Evolutionary conservation across 1,139 yeast genomes (phyloP), one percentile per base, ranked within the genome.

Genomic region (Taiozyma sp.): DNA sequence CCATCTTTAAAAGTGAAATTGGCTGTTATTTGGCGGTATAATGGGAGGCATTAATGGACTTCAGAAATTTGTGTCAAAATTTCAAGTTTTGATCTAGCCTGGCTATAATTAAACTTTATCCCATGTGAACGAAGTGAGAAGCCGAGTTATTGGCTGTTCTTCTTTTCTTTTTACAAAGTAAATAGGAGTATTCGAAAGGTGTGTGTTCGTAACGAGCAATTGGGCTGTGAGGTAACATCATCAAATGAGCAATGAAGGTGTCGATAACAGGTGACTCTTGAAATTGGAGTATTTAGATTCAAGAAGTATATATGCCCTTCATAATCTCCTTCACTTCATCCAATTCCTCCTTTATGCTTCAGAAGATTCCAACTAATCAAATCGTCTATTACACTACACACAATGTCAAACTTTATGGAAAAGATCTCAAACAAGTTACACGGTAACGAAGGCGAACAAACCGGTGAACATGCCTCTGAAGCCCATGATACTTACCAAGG

Each of bases 391-490:
- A 32, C n/a, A 23, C 30, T 6, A 38, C 10, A 27, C 27, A 50
- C 27, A 41, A 60, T 59, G 62, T 58, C 64, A 44, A 58, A 59
- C 55, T 55, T 61, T 48, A 59, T 59, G 44, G 62, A 60, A 54
- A 60, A 61, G 54, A 38, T 61, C 46, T 48, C 62, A 42, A 54
- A 54, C 59, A 61, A 61, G 52, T 48, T 61, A 29, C 52, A 48
- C 40, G 57, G 61, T 43, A 32, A 48, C 48, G 50, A 53, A 12
- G 48, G 44, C 42, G 24, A 40, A 29, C 45, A 28, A 41, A 42
- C 40, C 42, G 52, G 28, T 27, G 43, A 46, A 4, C 40, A 44
- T 14, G 47, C 45, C 28, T 12, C 45, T n/a, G 51, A 51, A 13
- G 9, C 36, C 19, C 14, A n/a, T 19, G 44, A 36, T 19, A 24